Evolutionary conservation across 257 asterid species (phyloP).

Genomic region (Solanum etuberosum): DNA sequence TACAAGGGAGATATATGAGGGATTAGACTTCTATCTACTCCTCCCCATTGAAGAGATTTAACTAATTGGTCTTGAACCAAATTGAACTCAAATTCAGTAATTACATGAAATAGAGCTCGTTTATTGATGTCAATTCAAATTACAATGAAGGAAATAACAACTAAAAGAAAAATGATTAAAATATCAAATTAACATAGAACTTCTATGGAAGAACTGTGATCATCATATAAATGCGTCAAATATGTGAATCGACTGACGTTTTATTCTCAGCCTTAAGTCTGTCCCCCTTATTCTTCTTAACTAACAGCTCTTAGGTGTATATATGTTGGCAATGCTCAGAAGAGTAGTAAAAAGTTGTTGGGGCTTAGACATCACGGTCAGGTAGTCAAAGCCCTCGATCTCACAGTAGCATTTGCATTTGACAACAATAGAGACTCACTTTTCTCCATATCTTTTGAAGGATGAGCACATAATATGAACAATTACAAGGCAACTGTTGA

Average conservation of each 20-base stretch:
- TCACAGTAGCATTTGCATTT: neutral
- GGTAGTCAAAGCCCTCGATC: conserved; percentile 18
- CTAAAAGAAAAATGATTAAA: neutral
- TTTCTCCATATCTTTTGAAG: neutral
- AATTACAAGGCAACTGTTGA: no score
- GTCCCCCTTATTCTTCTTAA: neutral
- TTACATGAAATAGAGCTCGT: neutral
- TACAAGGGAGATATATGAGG: no score
- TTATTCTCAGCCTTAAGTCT: neutral
- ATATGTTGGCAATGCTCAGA: neutral
- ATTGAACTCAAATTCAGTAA: no score
- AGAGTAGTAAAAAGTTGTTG: conserved; percentile 6
- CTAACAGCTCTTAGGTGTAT: neutral
- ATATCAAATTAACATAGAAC: neutral
- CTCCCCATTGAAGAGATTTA: no score
- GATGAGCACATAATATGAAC: no score
- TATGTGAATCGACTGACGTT: neutral
- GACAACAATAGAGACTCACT: neutral
- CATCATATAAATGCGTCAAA: neutral
- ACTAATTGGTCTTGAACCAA: no score
- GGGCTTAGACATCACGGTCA: conserved; percentile 26
- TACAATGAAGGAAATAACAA: neutral
- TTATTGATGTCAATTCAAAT: neutral
- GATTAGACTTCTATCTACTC: no score
- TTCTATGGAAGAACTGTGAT: neutral